Evolutionary conservation across 805 yeast species (phyloP), one percentile per base, ranked within the genome.

Genomic region (Lachancea meyersii): DNA sequence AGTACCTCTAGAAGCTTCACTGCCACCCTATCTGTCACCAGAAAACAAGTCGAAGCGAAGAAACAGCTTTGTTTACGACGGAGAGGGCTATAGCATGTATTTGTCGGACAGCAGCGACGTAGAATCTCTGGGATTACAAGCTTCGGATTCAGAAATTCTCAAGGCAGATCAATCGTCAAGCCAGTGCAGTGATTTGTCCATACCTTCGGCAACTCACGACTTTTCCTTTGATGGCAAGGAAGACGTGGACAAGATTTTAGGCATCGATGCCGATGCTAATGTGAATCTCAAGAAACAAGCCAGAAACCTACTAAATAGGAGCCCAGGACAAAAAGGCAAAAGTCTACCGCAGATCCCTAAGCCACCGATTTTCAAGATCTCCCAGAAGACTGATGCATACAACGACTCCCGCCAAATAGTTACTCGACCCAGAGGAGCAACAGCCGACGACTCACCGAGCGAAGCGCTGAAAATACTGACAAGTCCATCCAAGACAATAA

Each of bases 21-120:
- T 68, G 7, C 73, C 73, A 8, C 72, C 72, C 4, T 53, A 47
- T 22, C 42, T 68, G 16, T 67, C 71, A 0, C 67, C 68, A 4
- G 42, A 46, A 30, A 66, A 67, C 47, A 62, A 55, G 45, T 17
- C 47, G 3, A 57, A 47, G 23, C 32, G 44, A 9, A 51, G 66
- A 33, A 40, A 44, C 2, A 59, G 63, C 19, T 48, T 68, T n/a
- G 46, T 68, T 1, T 68, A 53, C 48, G 67, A 68, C 43, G 73
- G 73, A 8, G 47, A 49, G 8, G 58, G 58, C 7, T 68, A 68
- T 45, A 66, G 65, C 27, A 54, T 60, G 6, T 57, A 44, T 30
- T 40, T 45, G 18, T 51, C 37, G 17, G 47, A 36, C 22, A 33
- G 35, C 16, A 38, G 26, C 26, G 40, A 28, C 17, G 32, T n/a